A percentile compares a stretch with the other conserved stretches of the same genome.
Conservation (phyloP, 805 yeast species). For the Candida michaelii region DNA sequence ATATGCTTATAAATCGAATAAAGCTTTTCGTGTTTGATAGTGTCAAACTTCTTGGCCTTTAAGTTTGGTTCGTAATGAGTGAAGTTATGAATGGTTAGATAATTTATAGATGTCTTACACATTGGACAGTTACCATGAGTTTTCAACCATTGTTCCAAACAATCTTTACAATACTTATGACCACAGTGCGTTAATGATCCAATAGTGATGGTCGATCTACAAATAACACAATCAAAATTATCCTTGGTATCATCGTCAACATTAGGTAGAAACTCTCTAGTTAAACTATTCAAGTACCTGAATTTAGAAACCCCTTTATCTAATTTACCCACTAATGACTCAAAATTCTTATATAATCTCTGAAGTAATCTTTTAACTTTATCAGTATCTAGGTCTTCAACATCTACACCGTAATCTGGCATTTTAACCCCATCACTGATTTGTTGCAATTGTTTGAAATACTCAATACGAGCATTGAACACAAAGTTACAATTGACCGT, state of each 20-base stretch:
- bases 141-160: conserved; percentile 71
- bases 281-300: conserved; percentile 27
- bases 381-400: conserved; percentile 18
- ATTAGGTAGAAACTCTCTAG: neutral
- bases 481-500: conserved; percentile 57
- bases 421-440: conserved; percentile 79
- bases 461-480: conserved; percentile 78
- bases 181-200: conserved; percentile 92
- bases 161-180: conserved; percentile 82
- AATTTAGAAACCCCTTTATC: conserved; percentile 35
- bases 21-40: conserved; percentile 17
- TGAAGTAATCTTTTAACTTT: conserved; percentile 4
- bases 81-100: conserved; percentile 64
- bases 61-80: conserved; percentile 56
- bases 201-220: conserved; percentile 63
- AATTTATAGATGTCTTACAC: conserved; percentile 59
- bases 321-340: conserved; percentile 12
- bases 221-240: conserved; percentile 68
- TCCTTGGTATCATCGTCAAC: conserved; percentile 18
- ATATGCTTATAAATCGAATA: conserved; percentile 48
- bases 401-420: conserved; percentile 12
- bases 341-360: conserved; percentile 1
- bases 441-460: conserved; percentile 80
- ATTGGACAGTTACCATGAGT: conserved; percentile 64
- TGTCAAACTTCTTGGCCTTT: conserved; percentile 45